A percentile compares a stretch with the other conserved stretches of the same genome.
Conservation (phyloP, 495 filamentous ascomycete species). For the Neurospora tetraspora region DNA sequence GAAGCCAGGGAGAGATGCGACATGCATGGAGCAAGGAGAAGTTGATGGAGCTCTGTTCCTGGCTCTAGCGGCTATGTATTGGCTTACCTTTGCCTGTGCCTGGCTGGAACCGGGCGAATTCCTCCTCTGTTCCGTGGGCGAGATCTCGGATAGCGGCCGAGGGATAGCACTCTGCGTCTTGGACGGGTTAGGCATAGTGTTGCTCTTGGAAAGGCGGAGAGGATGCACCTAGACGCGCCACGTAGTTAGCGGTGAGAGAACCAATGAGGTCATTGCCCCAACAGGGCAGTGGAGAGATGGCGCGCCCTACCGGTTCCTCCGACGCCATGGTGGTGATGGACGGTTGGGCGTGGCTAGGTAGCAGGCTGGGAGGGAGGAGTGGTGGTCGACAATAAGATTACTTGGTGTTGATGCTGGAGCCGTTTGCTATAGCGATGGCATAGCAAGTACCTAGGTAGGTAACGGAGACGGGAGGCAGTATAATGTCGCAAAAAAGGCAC, state of each 20-base stretch:
- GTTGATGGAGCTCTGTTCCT: neutral
- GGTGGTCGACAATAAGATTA: neutral
- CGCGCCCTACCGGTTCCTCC: slow-evolving; percentile 30
- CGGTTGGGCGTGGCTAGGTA: neutral
- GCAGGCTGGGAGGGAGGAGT: neutral
- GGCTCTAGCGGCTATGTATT: neutral
- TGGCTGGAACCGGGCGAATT: slow-evolving; percentile 77
- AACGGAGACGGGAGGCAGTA: neutral
- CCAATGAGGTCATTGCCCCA: neutral
- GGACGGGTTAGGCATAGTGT: slow-evolving; percentile 33
- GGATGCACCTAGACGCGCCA: slow-evolving; percentile 37
- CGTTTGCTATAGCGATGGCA: slow-evolving; percentile 4
- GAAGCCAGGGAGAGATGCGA: neutral
- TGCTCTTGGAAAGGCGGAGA: slow-evolving; percentile 48
- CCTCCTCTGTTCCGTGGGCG: slow-evolving; percentile 44
- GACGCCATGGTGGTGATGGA: slow-evolving; percentile 22
- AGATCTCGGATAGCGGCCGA: slow-evolving; percentile 48
- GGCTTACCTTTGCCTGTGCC: slow-evolving; percentile 47
- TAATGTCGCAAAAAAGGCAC: neutral
- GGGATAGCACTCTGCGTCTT: slow-evolving; percentile 35
- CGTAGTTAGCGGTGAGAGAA: neutral
- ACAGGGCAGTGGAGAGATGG: neutral
- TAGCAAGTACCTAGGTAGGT: neutral
- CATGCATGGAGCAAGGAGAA: slow-evolving; percentile 1
- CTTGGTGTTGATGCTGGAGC: neutral